A percentile compares a stretch with the other conserved stretches of the same genome.
Conservation (phyloP, 495 filamentous ascomycete genomes). For the Coniosporium apollinis region DNA sequence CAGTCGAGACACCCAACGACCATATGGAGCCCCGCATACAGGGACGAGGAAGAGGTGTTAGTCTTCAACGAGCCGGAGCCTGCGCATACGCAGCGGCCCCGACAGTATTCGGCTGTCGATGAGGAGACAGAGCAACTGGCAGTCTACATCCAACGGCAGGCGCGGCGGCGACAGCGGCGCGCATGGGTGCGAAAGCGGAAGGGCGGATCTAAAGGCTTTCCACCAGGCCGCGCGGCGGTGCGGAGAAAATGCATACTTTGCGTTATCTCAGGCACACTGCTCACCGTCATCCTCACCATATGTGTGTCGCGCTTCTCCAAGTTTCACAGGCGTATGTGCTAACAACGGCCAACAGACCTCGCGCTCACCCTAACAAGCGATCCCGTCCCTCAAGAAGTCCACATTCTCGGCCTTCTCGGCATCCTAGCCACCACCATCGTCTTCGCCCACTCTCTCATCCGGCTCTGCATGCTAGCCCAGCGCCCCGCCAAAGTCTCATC, state of each 20-base stretch:
- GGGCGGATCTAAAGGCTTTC: too few species aligned
- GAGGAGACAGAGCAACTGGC: too few species aligned
- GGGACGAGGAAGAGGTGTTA: too few species aligned
- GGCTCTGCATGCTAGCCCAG: slow-evolving; percentile 47
- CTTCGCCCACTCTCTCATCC: slow-evolving; percentile 61
- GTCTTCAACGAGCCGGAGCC: too few species aligned
- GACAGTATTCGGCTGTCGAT: too few species aligned
- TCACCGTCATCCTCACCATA: slow-evolving; percentile 11
- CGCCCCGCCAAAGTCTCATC: slow-evolving; percentile 19
- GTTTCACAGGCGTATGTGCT: background rate
- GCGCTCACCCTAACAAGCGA: slow-evolving; percentile 44
- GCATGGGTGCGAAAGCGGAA: background rate
- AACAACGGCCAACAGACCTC: slow-evolving; percentile 35
- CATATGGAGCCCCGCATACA: too few species aligned
- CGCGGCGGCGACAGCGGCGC: background rate
- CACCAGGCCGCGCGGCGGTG: slow-evolving; percentile 4
- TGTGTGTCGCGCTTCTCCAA: slow-evolving; percentile 8
- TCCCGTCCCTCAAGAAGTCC: slow-evolving; percentile 41
- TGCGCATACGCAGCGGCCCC: too few species aligned
- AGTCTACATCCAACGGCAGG: background rate
- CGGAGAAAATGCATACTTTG: slow-evolving; percentile 9
- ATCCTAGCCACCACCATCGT: slow-evolving; percentile 56
- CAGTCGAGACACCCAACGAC: too few species aligned
- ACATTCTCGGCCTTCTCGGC: slow-evolving; percentile 59
- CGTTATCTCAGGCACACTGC: slow-evolving; percentile 15